Evolutionary conservation across 2,329 filamentous ascomycete species (phyloP).

Genomic region (Acrodontium crateriforme): DNA sequence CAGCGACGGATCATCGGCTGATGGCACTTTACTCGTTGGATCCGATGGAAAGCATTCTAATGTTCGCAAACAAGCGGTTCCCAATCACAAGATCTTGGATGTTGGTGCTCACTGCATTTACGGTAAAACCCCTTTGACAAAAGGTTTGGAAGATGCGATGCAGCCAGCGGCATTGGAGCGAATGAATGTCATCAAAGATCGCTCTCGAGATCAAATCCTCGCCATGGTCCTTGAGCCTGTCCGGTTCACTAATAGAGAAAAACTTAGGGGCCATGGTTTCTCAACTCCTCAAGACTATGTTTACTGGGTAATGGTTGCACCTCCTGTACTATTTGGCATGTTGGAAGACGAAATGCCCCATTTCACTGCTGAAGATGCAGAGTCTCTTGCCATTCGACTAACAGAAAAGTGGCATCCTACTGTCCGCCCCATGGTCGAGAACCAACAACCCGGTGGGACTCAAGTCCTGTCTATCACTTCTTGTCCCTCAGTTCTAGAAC

Average conservation of each 20-base stretch:
- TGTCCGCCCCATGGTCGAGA: conserved; percentile 5
- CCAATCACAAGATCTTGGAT: conserved; percentile 8
- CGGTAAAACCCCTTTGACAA: conserved; percentile 13
- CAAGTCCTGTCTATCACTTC: conserved; percentile 21
- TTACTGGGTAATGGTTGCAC: conserved; percentile 8
- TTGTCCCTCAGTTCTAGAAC: too few relatives aligned
- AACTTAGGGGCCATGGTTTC: conserved; percentile 1
- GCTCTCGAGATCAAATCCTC: too few relatives aligned
- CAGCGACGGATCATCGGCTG: conserved; percentile 5
- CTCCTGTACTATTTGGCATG: too few relatives aligned
- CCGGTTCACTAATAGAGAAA: not conserved
- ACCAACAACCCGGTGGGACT: conserved; percentile 15
- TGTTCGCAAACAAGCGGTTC: conserved; percentile 11
- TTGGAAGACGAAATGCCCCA: conserved; percentile 1
- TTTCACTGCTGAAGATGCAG: conserved; percentile 3
- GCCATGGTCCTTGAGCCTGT: conserved; percentile 6
- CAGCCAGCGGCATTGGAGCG: conserved; percentile 3
- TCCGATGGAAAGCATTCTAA: conserved; percentile 12
- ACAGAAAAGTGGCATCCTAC: conserved; percentile 5
- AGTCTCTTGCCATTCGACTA: conserved; percentile 3
- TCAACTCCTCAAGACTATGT: conserved; percentile 6
- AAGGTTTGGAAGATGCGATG: conserved; percentile 4
- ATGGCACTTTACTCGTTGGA: conserved; percentile 10
- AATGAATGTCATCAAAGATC: conserved; percentile 5
- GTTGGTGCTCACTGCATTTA: conserved; percentile 11